Percentiles rank a stretch among this genome's conserved stretches.
Evolutionary conservation across 805 yeast genomes (phyloP).

Genomic region (Blastobotrys mokoenaii): DNA sequence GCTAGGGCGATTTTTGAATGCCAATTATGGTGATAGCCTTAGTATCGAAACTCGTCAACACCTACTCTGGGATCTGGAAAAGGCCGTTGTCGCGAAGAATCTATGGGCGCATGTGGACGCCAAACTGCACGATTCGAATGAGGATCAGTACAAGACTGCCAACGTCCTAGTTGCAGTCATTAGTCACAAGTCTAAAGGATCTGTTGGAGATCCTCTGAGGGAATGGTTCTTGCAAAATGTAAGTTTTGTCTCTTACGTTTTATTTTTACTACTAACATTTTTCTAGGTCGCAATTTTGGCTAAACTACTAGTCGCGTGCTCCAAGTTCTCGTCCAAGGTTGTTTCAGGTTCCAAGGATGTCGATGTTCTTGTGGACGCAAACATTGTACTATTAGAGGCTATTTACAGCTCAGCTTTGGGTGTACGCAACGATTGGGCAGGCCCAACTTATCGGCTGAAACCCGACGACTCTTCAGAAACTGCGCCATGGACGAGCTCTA

Average conservation of each 20-base stretch:
- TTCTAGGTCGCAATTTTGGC: background rate
- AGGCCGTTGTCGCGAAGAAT: constrained; percentile 39
- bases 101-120: constrained; percentile 30
- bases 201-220: constrained; percentile 12
- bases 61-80: constrained; percentile 35
- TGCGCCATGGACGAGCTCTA: constrained; percentile 25
- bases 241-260: background rate
- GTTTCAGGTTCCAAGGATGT: constrained; percentile 2
- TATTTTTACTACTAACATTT: background rate
- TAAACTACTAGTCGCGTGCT: background rate
- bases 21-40: constrained; percentile 35
- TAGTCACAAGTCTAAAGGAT: background rate
- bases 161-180: constrained; percentile 14
- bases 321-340: background rate
- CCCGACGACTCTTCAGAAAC: constrained; percentile 5
- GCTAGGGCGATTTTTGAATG: constrained; percentile 37
- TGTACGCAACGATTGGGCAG: constrained; percentile 11
- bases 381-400: constrained; percentile 11
- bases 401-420: constrained; percentile 13
- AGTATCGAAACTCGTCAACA: constrained; percentile 33
- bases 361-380: constrained; percentile 11
- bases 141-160: constrained; percentile 8
- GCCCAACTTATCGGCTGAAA: constrained; percentile 12
- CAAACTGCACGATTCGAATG: constrained; percentile 2
- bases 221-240: constrained; percentile 15